Evolutionary conservation across 2,329 filamentous ascomycete genomes (phyloP).

Genomic region (Exophiala sp.): DNA sequence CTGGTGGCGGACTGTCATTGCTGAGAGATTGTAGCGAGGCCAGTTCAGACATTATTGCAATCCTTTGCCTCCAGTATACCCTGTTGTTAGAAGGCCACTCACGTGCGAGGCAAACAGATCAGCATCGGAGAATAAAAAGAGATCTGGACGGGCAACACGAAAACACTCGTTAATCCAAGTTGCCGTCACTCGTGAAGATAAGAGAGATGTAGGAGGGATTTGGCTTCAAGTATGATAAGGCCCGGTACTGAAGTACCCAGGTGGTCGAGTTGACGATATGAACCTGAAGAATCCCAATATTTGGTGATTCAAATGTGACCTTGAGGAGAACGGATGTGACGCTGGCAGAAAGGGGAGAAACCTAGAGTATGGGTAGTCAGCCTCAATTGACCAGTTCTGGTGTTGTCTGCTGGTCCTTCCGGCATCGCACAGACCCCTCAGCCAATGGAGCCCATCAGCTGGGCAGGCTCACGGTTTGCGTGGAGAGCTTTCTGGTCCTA

Average conservation of each 20-base stretch:
- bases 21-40: constrained; percentile 23
- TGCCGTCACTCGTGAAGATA: not conserved
- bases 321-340: constrained; percentile 22
- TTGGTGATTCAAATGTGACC: constrained; percentile 23
- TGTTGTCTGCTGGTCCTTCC: constrained; percentile 1
- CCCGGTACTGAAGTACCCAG: not conserved
- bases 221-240: not conserved
- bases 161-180: not conserved
- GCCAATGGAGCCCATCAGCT: not conserved
- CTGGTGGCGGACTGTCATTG: constrained; percentile 26
- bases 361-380: constrained; percentile 1
- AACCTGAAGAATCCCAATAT: constrained; percentile 3
- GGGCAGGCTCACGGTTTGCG: not conserved
- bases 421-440: constrained; percentile 3
- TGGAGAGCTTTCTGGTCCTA: not conserved
- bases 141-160: not conserved
- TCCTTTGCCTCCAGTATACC: no score
- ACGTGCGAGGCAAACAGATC: constrained; percentile 22
- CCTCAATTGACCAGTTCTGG: constrained; percentile 2
- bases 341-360: constrained; percentile 10
- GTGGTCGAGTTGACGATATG: not conserved
- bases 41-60: constrained; percentile 25
- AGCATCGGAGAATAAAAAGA: constrained; percentile 14
- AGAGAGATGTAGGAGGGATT: not conserved
- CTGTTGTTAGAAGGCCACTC: constrained; percentile 5